These are phyloP conservation scores for Coriolopsis trogii DNA, from an alignment of 1,284 basidiomycete species.

Conservation along the genomic window DNA sequence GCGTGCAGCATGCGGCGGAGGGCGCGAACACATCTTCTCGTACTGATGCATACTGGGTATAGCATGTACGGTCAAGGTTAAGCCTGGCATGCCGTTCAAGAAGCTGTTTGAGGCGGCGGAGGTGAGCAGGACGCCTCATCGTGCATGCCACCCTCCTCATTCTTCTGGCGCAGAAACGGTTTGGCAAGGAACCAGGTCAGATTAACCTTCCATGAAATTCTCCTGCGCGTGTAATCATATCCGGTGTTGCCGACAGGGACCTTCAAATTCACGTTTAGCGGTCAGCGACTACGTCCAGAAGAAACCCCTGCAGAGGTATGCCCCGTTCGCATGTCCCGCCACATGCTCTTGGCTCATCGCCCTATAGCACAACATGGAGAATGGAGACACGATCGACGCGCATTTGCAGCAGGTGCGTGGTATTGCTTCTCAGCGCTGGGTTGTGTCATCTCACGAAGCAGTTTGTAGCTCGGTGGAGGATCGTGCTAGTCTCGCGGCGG, in stretches of 20 bases:
- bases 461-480: conserved; percentile 13
- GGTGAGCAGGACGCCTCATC: conserved; percentile 38
- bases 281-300: conserved; percentile 47
- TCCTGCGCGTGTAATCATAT: neutral
- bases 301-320: conserved; percentile 56
- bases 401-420: conserved; percentile 52
- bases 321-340: conserved; percentile 25
- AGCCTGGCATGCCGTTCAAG: conserved; percentile 58
- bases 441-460: neutral
- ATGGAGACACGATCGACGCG: conserved; percentile 59
- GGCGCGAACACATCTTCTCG: neutral
- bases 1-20: neutral
- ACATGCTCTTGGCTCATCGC: neutral
- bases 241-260: conserved; percentile 43
- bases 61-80: conserved; percentile 61
- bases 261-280: conserved; percentile 60
- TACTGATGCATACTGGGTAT: neutral
- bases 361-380: conserved; percentile 53
- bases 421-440: neutral
- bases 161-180: conserved; percentile 49
- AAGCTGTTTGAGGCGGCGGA: conserved; percentile 70
- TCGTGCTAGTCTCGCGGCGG: neutral
- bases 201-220: neutral
- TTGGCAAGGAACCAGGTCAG: conserved; percentile 58
- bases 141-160: neutral